These are phyloP conservation scores for Paralagenidium karlingii DNA, from an alignment of 352 stramenopile species.

Conservation along the genomic window DNA sequence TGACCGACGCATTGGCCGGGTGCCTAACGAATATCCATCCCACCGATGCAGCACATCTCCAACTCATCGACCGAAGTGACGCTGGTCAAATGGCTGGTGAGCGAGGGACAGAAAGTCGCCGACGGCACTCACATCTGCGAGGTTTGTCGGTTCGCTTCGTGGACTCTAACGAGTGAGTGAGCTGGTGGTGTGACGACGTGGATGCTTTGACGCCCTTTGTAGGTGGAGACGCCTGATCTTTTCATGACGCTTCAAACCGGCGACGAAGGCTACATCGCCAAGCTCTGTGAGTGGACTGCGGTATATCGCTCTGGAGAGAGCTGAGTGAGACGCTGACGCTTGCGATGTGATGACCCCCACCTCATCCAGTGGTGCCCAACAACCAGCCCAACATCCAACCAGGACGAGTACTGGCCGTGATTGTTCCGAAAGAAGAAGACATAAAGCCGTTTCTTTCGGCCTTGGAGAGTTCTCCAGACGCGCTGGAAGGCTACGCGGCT, in stretches of 20 bases:
- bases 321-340: not conserved
- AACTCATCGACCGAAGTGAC: conserved; percentile 32
- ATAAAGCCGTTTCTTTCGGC: conserved; percentile 47
- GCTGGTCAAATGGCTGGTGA: conserved; percentile 66
- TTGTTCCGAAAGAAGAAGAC: conserved; percentile 49
- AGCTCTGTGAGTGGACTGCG: conserved; percentile 37
- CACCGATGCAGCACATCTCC: conserved; percentile 34
- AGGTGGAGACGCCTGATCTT: conserved; percentile 81
- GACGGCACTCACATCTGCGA: conserved; percentile 72
- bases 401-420: conserved; percentile 60
- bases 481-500: conserved; percentile 32
- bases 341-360: not conserved
- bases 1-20: not conserved
- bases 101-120: conserved; percentile 41
- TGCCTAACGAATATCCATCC: not conserved
- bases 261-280: conserved; percentile 68
- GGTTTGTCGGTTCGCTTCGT: conserved; percentile 9
- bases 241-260: conserved; percentile 66
- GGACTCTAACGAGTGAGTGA: not conserved
- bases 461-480: conserved; percentile 34
- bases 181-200: not conserved
- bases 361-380: conserved; percentile 42
- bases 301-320: too few species aligned
- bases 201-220: not conserved
- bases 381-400: conserved; percentile 35